phyloP scores from a whole-genome alignment of 169 alveolate genomes.

The Plasmodium inui region DNA sequence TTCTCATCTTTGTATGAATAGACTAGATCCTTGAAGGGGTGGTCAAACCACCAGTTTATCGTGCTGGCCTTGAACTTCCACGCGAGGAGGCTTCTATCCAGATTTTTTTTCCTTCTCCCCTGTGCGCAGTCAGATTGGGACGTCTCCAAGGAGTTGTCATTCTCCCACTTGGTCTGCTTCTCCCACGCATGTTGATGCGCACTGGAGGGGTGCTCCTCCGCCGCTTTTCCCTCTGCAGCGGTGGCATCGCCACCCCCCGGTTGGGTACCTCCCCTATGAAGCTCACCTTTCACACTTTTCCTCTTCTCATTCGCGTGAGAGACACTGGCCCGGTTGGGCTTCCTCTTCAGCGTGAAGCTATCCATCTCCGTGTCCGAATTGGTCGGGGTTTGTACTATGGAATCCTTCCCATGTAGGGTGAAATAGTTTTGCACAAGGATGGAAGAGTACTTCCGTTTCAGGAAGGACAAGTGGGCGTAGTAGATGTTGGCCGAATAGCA shows the following conservation, averaged over 20 bases:
- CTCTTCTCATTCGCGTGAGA: neutral
- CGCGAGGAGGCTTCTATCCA: conserved; percentile 19
- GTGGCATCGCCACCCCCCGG: neutral
- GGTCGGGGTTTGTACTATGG: conserved; percentile 45
- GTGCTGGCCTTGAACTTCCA: conserved; percentile 64
- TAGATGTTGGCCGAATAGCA: conserved; percentile 57
- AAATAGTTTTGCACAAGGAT: conserved; percentile 20
- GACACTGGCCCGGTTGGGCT: neutral
- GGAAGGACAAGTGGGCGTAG: conserved; percentile 17
- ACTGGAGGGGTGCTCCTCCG: neutral
- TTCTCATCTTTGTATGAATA: conserved; percentile 12
- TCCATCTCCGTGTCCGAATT: conserved; percentile 17
- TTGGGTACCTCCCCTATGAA: neutral
- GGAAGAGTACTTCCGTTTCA: conserved; percentile 28
- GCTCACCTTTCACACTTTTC: neutral
- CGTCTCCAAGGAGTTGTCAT: neutral
- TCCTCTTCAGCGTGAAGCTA: conserved; percentile 14
- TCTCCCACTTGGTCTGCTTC: neutral
- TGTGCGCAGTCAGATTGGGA: neutral
- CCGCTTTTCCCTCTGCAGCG: neutral
- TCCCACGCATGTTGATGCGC: neutral
- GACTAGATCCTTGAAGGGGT: conserved; percentile 44
- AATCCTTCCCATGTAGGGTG: conserved; percentile 33
- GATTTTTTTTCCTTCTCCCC: neutral
- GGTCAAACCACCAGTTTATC: conserved; percentile 69